Conservation (phyloP, 2,329 filamentous ascomycete genomes). For the Monilinia fructicola region DNA sequence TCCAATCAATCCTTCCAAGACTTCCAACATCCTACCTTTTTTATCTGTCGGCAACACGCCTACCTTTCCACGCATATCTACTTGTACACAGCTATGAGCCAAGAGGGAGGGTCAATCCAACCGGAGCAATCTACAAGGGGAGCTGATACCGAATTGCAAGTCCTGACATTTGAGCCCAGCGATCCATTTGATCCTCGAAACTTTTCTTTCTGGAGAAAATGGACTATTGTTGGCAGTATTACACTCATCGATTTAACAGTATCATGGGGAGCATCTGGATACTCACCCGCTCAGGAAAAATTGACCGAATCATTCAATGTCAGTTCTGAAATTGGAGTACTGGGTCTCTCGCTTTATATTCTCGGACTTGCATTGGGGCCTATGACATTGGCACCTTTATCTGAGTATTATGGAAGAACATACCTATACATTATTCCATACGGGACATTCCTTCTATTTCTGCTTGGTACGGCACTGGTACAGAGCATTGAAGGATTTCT, state of each 20-base stretch:
- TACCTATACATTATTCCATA: slow-evolving; percentile 51
- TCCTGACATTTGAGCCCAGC: slow-evolving; percentile 12
- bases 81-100: not conserved
- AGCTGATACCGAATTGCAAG: slow-evolving; percentile 6
- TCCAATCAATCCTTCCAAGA: not conserved
- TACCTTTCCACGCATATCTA: too few relatives aligned
- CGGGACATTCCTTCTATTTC: slow-evolving; percentile 48
- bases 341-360: slow-evolving; percentile 49
- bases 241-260: slow-evolving; percentile 41
- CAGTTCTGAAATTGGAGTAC: slow-evolving; percentile 44
- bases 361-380: slow-evolving; percentile 46
- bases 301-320: slow-evolving; percentile 46
- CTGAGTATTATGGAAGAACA: slow-evolving; percentile 46
- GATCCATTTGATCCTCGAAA: slow-evolving; percentile 39
- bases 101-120: not conserved
- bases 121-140: not conserved
- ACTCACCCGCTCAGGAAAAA: slow-evolving; percentile 46
- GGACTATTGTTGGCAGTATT: slow-evolving; percentile 40
- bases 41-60: not conserved
- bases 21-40: not conserved
- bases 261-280: slow-evolving; percentile 50
- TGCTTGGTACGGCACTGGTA: slow-evolving; percentile 47
- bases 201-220: slow-evolving; percentile 42
- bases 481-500: slow-evolving; percentile 46
- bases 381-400: slow-evolving; percentile 41